phyloP scores from a whole-genome alignment of 2,329 filamentous ascomycete genomes.

The Mycosphaerelloides madeirae region DNA sequence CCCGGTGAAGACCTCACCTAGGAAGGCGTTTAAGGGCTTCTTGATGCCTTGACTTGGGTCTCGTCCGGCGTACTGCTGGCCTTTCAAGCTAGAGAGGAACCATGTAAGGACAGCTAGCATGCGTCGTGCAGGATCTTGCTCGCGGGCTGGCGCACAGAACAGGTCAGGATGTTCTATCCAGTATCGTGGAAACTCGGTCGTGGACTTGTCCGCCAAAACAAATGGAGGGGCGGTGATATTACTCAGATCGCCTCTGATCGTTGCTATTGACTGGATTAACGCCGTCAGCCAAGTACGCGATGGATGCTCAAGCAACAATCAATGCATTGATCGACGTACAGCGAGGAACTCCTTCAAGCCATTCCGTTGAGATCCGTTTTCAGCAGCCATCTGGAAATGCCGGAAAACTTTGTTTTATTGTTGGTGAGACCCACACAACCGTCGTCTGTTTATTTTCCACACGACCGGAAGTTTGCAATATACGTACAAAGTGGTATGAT shows the following conservation, averaged over 20 bases:
- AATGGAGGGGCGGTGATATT: slow-evolving; percentile 47
- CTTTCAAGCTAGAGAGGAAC: slow-evolving; percentile 44
- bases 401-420: no score
- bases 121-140: slow-evolving; percentile 37
- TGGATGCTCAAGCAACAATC: not conserved
- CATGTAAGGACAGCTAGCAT: slow-evolving; percentile 47
- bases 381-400: slow-evolving; percentile 12
- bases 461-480: no score
- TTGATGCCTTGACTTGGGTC: slow-evolving; percentile 41
- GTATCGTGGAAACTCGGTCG: slow-evolving; percentile 44
- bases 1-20: slow-evolving; percentile 46
- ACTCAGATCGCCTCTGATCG: slow-evolving; percentile 43
- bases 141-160: slow-evolving; percentile 43
- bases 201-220: slow-evolving; percentile 42
- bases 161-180: slow-evolving; percentile 44
- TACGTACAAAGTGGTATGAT: not conserved
- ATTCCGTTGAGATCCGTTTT: slow-evolving; percentile 20
- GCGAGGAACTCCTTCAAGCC: slow-evolving; percentile 29
- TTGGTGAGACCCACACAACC: no score
- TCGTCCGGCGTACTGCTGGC: slow-evolving; percentile 47
- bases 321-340: slow-evolving; percentile 11
- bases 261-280: slow-evolving; percentile 36
- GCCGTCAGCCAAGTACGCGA: no score
- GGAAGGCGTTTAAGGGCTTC: slow-evolving; percentile 50
- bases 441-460: no score